Evolutionary conservation across 768 basidiomycete genomes (phyloP).

Genomic region (Cystofilobasidium capitatum): DNA sequence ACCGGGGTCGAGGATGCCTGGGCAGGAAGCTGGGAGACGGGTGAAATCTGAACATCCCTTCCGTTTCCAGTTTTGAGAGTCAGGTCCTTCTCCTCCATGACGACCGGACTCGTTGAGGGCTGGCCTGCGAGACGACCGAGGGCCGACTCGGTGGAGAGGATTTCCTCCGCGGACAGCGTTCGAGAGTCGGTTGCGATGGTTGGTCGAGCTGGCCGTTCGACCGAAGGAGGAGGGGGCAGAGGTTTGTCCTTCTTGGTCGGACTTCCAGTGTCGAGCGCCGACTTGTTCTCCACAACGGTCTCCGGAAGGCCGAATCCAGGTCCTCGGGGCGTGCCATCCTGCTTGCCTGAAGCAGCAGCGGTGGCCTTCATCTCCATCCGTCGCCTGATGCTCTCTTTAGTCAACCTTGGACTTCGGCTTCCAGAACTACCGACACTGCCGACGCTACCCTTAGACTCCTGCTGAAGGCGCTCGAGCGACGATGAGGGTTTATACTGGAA

Average conservation of each 20-base stretch:
- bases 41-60: slow-evolving; percentile 11
- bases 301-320: neutral
- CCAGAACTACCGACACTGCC: slow-evolving; percentile 16
- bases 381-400: slow-evolving; percentile 21
- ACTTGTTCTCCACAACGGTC: neutral
- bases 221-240: slow-evolving; percentile 1
- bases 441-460: neutral
- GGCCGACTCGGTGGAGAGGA: slow-evolving; percentile 19
- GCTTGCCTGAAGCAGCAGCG: neutral
- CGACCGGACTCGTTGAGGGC: neutral
- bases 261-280: neutral
- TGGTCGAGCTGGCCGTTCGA: neutral
- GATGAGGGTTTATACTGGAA: slow-evolving; percentile 15
- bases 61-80: slow-evolving; percentile 13
- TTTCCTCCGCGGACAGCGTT: slow-evolving; percentile 12
- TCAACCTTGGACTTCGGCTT: slow-evolving; percentile 17
- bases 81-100: neutral
- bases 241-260: slow-evolving; percentile 12
- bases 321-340: neutral
- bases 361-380: slow-evolving; percentile 15
- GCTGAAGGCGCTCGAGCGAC: slow-evolving; percentile 16
- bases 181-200: neutral
- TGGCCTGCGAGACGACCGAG: slow-evolving; percentile 13
- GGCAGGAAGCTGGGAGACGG: neutral
- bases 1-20: slow-evolving; percentile 7